Conservation (phyloP, 1,284 basidiomycete species). For the Boletellus deceptivus region DNA sequence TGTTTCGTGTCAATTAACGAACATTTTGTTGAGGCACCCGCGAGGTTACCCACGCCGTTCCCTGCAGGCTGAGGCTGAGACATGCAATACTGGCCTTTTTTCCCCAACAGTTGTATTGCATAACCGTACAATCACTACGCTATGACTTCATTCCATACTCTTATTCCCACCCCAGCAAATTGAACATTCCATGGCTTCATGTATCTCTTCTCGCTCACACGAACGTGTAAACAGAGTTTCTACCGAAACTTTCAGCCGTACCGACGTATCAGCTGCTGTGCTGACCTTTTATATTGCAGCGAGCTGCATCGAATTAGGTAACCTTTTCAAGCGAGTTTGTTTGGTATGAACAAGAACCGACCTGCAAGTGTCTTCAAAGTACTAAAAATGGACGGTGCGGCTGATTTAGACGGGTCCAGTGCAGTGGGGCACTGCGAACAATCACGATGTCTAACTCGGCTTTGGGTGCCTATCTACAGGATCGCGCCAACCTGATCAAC, state of each 20-base stretch:
- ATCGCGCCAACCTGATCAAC: constrained; percentile 46
- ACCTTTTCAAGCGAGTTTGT: neutral
- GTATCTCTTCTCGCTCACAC: too few species aligned
- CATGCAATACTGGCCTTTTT: too few species aligned
- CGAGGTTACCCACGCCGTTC: too few species aligned
- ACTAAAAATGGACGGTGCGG: neutral
- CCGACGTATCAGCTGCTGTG: neutral
- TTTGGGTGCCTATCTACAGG: constrained; percentile 39
- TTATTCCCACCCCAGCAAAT: too few species aligned
- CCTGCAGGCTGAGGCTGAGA: too few species aligned
- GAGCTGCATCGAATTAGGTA: neutral
- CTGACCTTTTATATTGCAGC: neutral
- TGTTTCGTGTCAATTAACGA: constrained; percentile 5
- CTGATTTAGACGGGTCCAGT: neutral
- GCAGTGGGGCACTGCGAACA: neutral
- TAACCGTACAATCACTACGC: too few species aligned
- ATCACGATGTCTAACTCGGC: constrained; percentile 4
- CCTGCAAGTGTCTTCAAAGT: neutral
- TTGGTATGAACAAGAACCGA: neutral
- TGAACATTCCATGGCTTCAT: too few species aligned
- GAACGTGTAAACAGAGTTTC: too few species aligned
- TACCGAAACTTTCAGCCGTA: too few species aligned
- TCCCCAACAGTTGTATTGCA: too few species aligned
- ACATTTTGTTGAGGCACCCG: neutral
- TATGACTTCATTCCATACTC: too few species aligned